Base-by-base conservation (phyloP, 2,329 filamentous ascomycete species). In the Pestalotiopsis sp. region DNA sequence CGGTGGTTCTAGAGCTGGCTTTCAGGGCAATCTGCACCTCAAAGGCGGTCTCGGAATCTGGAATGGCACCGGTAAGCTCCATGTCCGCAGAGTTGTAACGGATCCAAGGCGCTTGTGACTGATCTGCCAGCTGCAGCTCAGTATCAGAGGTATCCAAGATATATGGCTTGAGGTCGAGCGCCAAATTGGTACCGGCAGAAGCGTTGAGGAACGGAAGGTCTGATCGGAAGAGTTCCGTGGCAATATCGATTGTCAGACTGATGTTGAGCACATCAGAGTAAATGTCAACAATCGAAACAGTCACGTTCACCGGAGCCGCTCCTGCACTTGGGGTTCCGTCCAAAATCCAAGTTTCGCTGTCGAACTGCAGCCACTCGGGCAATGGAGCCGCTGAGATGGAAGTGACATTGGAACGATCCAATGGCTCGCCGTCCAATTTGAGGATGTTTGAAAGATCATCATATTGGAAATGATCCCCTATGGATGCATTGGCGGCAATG, bases 311-410 rank as follows among this genome's bases (percentile, higher is more conserved):
- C 3, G 90, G 87, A 63, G 83, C 82, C 3, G 88, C 86, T 64
- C 83, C 81, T n/a, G 82, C 75, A 0, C 90, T 88, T 2, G 92
- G 89, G 1, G 81, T 91, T 2, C 94, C 94, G 39, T 81, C 84
- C 6, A 97, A 79, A 0, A 80, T 81, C 76, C 94, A 86, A 0
- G 89, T 90, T 9, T 81, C 73, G 2, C 85, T 80, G 74, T 96
- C 85, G 66, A 96, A 87, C 0, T 82, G 81, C 31, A 97, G 78
- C 94, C 94, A 97, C 3, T 81, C 75, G 0, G 94, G 93, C 13
- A 90, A 77, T 31, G 86, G 80, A 0, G 86, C 70, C 0, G 80
- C 83, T 1, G 84, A 82, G 5, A 89, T 83, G 0, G 84, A 83
- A 14, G 77, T 74, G 39, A 95, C 73, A 38, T 90, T 85, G 0